Evolutionary conservation across 2,329 filamentous ascomycete genomes (phyloP), one percentile per base, ranked within the genome.

Genomic region (Mycogone perniciosa): DNA sequence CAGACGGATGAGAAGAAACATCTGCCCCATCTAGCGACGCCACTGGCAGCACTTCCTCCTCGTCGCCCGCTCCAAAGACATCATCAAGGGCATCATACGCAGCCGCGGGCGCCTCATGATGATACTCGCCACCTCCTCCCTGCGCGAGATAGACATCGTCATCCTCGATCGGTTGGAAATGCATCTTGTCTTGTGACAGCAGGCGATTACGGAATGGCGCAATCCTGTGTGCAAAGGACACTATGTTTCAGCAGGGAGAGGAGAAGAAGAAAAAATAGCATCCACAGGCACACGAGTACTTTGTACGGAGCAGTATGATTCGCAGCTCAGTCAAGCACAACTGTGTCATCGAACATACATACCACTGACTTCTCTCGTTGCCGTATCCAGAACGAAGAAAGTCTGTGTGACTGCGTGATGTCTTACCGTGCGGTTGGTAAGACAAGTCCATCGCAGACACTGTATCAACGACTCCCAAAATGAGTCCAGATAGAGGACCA

Each of bases 1-100:
- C 90, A 63, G 74, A 79, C 31, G 72, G 74, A 48, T 80, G 73
- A 46, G 57, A 38, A n/a, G 39, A 13, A 53, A 30, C 40, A 27
- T 34, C 40, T 5, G 45, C 39, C n/a, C 46, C 29, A 5, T 42
- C 41, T 5, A 45, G 41, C 31, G 35, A 45, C 9, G 50, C 11
- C 29, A 10, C 44, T n/a, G 31, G 5, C 31, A 9, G 31, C 27
- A 10, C 33, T 30, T 7, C 20, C 31, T 35, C 44, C 41, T 13
- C 41, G 31, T 46, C 9, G 50, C 51, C 8, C 57, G 56, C 13
- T 29, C 66, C 67, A 55, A 69, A 71, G 40, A 71, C 66, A 46
- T 71, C 68, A 43, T 70, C 68, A 5, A 71, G 52, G 26, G 60
- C 57, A 51, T 66, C 61, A 38, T 62, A 61, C 40, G 53, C 11